phyloP scores from a whole-genome alignment of 768 basidiomycete genomes.

The Boletus sp. region DNA sequence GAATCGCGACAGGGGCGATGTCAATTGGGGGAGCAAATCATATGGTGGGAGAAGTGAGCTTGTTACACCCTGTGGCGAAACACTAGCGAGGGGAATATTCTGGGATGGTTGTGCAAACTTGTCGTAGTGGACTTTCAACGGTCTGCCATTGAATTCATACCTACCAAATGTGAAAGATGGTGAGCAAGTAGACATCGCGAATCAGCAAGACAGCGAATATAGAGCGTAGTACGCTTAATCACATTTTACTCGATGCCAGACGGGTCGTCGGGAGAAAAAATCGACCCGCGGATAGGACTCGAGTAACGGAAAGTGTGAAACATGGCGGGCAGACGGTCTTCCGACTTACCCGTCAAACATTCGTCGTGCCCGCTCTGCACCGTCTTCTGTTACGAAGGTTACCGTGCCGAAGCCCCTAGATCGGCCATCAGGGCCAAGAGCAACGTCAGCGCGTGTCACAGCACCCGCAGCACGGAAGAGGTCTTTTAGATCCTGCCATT shows the following conservation, averaged over 20 bases:
- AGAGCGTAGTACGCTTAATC: background rate
- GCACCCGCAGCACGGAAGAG: slow-evolving; percentile 89
- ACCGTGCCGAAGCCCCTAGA: slow-evolving; percentile 94
- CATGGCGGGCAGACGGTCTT: background rate
- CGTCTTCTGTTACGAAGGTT: slow-evolving; percentile 75
- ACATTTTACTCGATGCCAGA: background rate
- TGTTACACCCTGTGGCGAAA: slow-evolving; percentile 17
- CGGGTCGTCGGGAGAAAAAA: no score
- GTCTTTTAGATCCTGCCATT: slow-evolving; percentile 99
- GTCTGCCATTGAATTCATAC: slow-evolving; percentile 84
- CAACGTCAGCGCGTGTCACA: slow-evolving; percentile 88
- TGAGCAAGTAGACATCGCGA: slow-evolving; percentile 7
- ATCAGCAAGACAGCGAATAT: background rate
- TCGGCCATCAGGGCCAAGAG: slow-evolving; percentile 82
- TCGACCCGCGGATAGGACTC: background rate
- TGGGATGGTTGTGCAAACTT: slow-evolving; percentile 56
- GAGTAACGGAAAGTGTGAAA: background rate
- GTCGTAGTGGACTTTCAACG: slow-evolving; percentile 90
- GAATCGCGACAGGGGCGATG: slow-evolving; percentile 21
- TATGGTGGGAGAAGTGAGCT: slow-evolving; percentile 16
- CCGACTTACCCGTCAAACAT: slow-evolving; percentile 86
- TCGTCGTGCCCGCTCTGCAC: slow-evolving; percentile 79
- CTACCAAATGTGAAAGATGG: slow-evolving; percentile 38
- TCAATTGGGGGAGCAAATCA: slow-evolving; percentile 24
- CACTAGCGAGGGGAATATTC: slow-evolving; percentile 24